Conservation (phyloP, 2,329 filamentous ascomycete genomes). For the Arthrobotrys pseudoclavata region DNA sequence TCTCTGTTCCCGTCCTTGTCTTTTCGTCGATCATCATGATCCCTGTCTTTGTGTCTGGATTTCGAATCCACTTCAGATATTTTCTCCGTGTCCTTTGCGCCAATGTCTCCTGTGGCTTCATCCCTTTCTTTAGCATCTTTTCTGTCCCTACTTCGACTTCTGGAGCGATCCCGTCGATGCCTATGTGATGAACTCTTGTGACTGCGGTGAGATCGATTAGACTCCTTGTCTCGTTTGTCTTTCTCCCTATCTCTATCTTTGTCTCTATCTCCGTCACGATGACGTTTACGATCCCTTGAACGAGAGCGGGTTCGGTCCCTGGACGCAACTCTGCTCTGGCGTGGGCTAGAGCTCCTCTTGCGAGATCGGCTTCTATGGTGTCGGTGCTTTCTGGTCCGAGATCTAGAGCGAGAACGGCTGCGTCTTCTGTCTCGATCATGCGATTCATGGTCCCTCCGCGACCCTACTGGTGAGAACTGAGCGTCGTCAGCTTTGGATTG, state of each 20-base stretch:
- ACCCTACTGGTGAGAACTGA: conserved; percentile 48
- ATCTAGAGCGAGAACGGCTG: conserved; percentile 61
- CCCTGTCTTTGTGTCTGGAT: conserved; percentile 60
- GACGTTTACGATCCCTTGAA: conserved; percentile 51
- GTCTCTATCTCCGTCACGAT: conserved; percentile 57
- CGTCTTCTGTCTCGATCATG: conserved; percentile 60
- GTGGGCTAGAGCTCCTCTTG: conserved; percentile 60
- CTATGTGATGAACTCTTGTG: conserved; percentile 60
- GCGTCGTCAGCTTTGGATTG: conserved; percentile 47
- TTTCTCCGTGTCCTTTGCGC: conserved; percentile 57
- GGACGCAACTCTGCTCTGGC: conserved; percentile 36
- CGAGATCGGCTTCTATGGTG: conserved; percentile 61
- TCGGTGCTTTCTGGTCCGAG: conserved; percentile 58
- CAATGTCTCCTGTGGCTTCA: conserved; percentile 59
- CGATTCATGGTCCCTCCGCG: conserved; percentile 48
- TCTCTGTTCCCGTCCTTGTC: conserved; percentile 60
- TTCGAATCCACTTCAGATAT: conserved; percentile 45
- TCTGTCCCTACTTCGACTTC: conserved; percentile 55
- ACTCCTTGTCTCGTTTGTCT: conserved; percentile 48
- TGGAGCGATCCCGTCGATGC: conserved; percentile 56
- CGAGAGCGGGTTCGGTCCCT: conserved; percentile 53
- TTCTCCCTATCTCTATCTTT: conserved; percentile 61
- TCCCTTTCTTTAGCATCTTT: conserved; percentile 60
- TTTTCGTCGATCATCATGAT: conserved; percentile 57
- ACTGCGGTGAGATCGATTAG: conserved; percentile 61